A percentile compares a stretch with the other conserved stretches of the same genome.
Conservation (phyloP, 2,329 filamentous ascomycete genomes). For the Colletotrichum sp. region DNA sequence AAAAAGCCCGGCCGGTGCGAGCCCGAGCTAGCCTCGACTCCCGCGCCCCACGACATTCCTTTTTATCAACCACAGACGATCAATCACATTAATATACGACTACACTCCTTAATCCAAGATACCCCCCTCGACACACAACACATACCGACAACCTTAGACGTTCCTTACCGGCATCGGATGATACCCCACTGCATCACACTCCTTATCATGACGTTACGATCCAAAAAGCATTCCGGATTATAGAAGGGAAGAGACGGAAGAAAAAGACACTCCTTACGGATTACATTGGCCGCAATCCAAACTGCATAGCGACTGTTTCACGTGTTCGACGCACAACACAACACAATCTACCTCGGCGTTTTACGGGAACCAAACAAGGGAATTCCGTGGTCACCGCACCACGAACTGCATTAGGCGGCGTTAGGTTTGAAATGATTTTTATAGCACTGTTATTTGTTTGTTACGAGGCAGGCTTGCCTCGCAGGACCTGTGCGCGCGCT, state of each 20-base stretch:
- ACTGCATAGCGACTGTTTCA: conserved; percentile 62
- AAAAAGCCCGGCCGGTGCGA: conserved; percentile 22
- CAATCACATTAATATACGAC: conserved; percentile 7
- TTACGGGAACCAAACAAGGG: background rate
- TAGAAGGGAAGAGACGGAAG: background rate
- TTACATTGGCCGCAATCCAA: conserved; percentile 40
- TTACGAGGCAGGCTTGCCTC: background rate
- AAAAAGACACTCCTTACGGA: conserved; percentile 22
- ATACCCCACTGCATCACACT: conserved; percentile 37
- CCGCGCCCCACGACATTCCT: conserved; percentile 41
- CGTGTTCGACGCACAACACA: conserved; percentile 18
- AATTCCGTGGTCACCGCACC: background rate
- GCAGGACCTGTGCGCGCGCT: background rate
- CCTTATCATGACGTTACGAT: conserved; percentile 36
- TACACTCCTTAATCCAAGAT: conserved; percentile 38
- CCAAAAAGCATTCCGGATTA: conserved; percentile 25
- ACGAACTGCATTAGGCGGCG: conserved; percentile 19
- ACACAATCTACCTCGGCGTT: conserved; percentile 4
- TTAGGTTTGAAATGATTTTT: background rate
- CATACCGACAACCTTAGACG: conserved; percentile 4
- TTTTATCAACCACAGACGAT: conserved; percentile 24
- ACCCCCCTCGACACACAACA: conserved; percentile 25
- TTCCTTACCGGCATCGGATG: conserved; percentile 19
- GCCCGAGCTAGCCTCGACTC: conserved; percentile 26
- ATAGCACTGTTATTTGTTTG: background rate